Base-by-base conservation (phyloP, 768 basidiomycete species). In the Boletus rex-veris region DNA sequence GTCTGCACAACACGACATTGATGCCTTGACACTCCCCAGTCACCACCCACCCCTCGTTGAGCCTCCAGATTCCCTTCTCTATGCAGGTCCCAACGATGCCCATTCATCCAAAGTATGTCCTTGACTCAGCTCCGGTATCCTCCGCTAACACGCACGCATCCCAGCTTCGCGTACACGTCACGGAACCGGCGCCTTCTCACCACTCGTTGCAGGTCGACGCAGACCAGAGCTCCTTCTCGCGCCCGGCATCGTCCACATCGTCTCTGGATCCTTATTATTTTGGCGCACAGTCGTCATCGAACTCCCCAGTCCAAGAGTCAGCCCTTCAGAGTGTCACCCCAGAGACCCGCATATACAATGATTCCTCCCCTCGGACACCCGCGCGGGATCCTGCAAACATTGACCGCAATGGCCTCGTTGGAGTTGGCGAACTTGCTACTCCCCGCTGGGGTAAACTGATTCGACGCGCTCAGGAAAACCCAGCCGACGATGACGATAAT, bases 371-470 rank as follows among this genome's bases (percentile, higher is more conserved):
- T 2, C 73, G 82, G n/a, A 70, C 90, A 0, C 91, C 91, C 9
- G 85, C 80, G 33, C 80, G 82, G 54, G 86, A 92, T 73, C 87
- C 89, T 19, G 83, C 89, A 19, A 69, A 75, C 60, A 92, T 93
- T 56, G 94, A 98, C 74, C 80, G 97, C 53, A 80, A 84, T 16
- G 88, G 85, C 36, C 83, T 98, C 38, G 84, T 98, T 49, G 97
- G 97, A 24, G 90, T 98, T 6, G 97, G 97, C 36, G 97, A 99
- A 72, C 82, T 98, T 31, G 77, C 93, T 18, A 99, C 97, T n/a
- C 97, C 97, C 45, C 82, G 94, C 56, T 99, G 94, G 95, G 80
- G 80, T 55, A 81, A 81, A 65, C 77, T 79, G 45, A 71, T 74
- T 35, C 69, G 71, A 59, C 77, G 69, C 48, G 61, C 68, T 51